Percentiles rank a stretch among this genome's conserved stretches.
Evolutionary conservation across 768 basidiomycete genomes (phyloP).

Genomic region (Piloderma croceum): DNA sequence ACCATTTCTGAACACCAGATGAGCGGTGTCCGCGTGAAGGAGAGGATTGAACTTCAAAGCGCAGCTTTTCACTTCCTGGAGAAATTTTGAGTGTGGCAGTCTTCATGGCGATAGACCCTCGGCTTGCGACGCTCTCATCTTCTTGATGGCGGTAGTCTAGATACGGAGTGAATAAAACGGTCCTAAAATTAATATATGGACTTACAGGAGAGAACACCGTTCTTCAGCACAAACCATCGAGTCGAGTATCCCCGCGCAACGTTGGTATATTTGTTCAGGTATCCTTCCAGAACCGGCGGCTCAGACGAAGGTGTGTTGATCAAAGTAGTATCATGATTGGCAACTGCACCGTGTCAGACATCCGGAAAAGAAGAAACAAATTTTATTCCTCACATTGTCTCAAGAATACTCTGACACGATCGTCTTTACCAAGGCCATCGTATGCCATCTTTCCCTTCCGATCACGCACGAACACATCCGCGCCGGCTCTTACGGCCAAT

Average conservation of each 20-base stretch:
- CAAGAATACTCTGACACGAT: slow-evolving; percentile 75
- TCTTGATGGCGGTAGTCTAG: slow-evolving; percentile 81
- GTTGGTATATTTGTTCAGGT: slow-evolving; percentile 89
- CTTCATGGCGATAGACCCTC: slow-evolving; percentile 87
- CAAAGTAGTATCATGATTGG: slow-evolving; percentile 73
- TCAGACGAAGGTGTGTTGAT: slow-evolving; percentile 45
- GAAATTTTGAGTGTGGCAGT: slow-evolving; percentile 60
- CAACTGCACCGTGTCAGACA: slow-evolving; percentile 40
- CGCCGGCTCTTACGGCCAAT: slow-evolving; percentile 78
- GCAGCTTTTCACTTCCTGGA: slow-evolving; percentile 49
- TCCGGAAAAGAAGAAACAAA: not conserved
- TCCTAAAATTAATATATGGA: slow-evolving; percentile 11
- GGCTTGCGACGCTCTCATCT: slow-evolving; percentile 78
- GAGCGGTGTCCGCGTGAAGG: slow-evolving; percentile 41
- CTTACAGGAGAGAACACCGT: slow-evolving; percentile 81
- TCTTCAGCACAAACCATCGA: slow-evolving; percentile 88
- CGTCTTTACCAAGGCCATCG: slow-evolving; percentile 71
- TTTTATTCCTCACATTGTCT: slow-evolving; percentile 60
- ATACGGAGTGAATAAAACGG: slow-evolving; percentile 1
- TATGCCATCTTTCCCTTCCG: slow-evolving; percentile 62
- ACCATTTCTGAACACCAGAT: slow-evolving; percentile 63
- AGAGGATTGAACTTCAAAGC: slow-evolving; percentile 77
- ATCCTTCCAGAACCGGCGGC: slow-evolving; percentile 64
- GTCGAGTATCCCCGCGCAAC: slow-evolving; percentile 86
- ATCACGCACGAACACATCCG: slow-evolving; percentile 85